Percentiles rank a stretch among this genome's conserved stretches.
Conservation (phyloP, 257 asterid species). For the Rehmannia glutinosa region DNA sequence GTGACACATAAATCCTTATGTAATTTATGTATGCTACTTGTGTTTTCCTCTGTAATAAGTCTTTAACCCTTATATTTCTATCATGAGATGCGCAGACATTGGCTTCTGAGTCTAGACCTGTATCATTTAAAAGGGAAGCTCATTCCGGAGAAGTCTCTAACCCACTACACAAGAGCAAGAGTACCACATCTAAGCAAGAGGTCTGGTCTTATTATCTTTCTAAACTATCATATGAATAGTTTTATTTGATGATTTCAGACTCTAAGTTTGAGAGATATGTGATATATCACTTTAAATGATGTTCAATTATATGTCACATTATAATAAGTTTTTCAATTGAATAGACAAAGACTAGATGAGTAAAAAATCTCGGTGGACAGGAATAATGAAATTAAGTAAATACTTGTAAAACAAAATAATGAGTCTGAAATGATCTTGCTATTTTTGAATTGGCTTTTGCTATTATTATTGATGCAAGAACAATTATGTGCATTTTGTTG, state of each 20-base stretch:
- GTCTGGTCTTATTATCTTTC: conserved; percentile 5
- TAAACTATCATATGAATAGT: background rate
- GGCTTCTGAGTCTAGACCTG: conserved; percentile 8
- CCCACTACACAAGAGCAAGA: background rate
- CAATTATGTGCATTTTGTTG: background rate
- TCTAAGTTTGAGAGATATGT: background rate
- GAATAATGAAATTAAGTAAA: background rate
- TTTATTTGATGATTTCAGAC: background rate
- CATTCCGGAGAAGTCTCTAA: background rate
- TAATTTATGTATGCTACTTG: background rate
- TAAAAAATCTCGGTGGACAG: background rate
- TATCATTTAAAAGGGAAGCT: conserved; percentile 1
- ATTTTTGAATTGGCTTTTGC: too few relatives aligned
- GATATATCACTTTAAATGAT: background rate
- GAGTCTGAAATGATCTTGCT: background rate
- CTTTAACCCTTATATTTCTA: background rate
- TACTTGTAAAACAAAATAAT: background rate
- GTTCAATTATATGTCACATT: too few relatives aligned
- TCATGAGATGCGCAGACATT: conserved; percentile 8
- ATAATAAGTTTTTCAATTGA: background rate
- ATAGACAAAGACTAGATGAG: background rate
- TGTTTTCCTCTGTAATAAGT: background rate
- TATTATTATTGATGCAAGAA: too few relatives aligned
- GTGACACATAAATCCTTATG: background rate
- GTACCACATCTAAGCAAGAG: background rate